Base-by-base conservation (phyloP, 495 filamentous ascomycete genomes). In the Hypoxylon perforatum region DNA sequence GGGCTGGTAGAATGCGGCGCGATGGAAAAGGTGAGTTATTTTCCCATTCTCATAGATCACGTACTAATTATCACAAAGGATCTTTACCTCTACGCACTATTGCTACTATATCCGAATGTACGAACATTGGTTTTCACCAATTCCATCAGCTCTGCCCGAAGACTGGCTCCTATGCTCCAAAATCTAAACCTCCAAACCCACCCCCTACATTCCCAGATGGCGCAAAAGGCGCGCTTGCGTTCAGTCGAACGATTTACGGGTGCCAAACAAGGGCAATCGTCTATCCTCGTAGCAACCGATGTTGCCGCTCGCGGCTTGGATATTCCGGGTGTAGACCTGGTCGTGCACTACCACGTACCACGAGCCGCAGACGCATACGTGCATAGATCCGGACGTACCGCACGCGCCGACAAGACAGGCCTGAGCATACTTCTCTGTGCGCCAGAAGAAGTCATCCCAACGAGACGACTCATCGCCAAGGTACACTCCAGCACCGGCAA, bases 231-330 rank as follows among this genome's bases (percentile, higher is more conserved):
- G n/a, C 92, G 95, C 23, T 82, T 99, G 17, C 89, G 95, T 44
- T 94, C 92, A 12, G 82, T 99, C 8, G 95, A 99, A 72, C 90
- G 92, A 19, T 98, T 98, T 78, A 92, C 92, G 3, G 85, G 86
- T 18, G 78, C 86, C 14, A 77, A 86, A 19, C 68, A 63, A 47
- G 63, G 71, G 10, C 61, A 74, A 54, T 80, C 85, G 52, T 87
- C 90, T 3, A 91, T 97, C 52, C 86, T 99, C 1, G 85, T 99
- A 10, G 94, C 96, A 1, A 98, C 95, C 2, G 95, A 99, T 73
- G 94, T 98, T 42, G 96, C 95, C 0, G 94, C 96, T n/a, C 88
- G 95, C 61, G 95, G 95, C 72, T 87, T 99, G 50, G 95, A 99
- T 78, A 97, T 99, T 73, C 90, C 91, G 47, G 86, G 86, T 25